A percentile compares a stretch with the other conserved stretches of the same genome.
phyloP scores from a whole-genome alignment of 2,329 filamentous ascomycete species.

The Orbilia oligospora region DNA sequence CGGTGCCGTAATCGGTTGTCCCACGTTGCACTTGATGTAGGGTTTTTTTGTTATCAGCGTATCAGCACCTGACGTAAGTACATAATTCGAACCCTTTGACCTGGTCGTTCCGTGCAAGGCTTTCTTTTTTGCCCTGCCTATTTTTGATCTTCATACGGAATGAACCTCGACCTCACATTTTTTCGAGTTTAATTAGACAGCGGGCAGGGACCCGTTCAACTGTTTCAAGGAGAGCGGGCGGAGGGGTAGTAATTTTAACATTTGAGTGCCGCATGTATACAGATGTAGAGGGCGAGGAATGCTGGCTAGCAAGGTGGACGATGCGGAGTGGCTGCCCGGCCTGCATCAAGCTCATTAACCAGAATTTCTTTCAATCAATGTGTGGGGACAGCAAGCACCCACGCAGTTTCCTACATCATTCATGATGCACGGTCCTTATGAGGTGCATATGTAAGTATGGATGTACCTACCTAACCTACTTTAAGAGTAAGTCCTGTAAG shows the following conservation, averaged over 20 bases:
- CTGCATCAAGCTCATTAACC: background rate
- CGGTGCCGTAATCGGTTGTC: conserved; percentile 17
- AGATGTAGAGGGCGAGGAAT: conserved; percentile 36
- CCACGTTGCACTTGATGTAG: conserved; percentile 10
- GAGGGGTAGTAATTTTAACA: conserved; percentile 37
- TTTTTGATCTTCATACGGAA: background rate
- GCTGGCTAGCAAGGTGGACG: conserved; percentile 23
- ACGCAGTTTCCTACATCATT: background rate
- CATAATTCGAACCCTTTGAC: conserved; percentile 6
- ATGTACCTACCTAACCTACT: too few species aligned
- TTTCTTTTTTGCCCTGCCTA: background rate
- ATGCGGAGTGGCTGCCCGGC: conserved; percentile 26
- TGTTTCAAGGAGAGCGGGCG: conserved; percentile 41
- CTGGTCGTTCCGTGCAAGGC: conserved; percentile 1
- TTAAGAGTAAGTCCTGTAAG: too few species aligned
- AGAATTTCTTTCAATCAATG: background rate
- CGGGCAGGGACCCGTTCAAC: conserved; percentile 28
- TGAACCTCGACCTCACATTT: conserved; percentile 10
- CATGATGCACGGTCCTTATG: background rate
- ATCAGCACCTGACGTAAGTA: conserved; percentile 12
- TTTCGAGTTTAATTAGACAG: conserved; percentile 34
- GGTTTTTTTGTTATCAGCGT: conserved; percentile 9
- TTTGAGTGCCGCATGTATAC: conserved; percentile 25
- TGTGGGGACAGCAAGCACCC: conserved; percentile 15
- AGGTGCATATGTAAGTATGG: too few species aligned